Conservation (phyloP, 345 rosid species). For the Populus tremula region DNA sequence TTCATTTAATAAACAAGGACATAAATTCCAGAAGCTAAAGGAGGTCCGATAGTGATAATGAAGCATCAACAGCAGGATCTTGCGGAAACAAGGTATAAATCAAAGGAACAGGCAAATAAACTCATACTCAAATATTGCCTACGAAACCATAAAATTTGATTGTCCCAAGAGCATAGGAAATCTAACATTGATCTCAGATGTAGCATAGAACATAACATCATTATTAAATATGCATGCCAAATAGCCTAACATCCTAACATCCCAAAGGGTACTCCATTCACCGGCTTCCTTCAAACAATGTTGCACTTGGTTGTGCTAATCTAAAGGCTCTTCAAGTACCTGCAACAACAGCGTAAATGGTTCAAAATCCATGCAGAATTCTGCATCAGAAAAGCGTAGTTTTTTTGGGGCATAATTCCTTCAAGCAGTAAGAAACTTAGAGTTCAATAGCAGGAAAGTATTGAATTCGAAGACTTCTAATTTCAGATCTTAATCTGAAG, state of each 20-base stretch:
- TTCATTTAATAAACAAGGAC: not conserved
- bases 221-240: slow-evolving; percentile 21
- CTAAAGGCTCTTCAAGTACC: slow-evolving; percentile 60
- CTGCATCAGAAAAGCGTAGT: not conserved
- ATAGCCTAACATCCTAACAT: slow-evolving; percentile 3
- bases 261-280: slow-evolving; percentile 5
- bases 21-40: not conserved
- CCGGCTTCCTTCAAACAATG: slow-evolving; percentile 28
- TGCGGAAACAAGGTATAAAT: slow-evolving; percentile 7
- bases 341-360: slow-evolving; percentile 26
- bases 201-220: slow-evolving; percentile 3
- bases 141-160: slow-evolving; percentile 1
- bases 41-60: not conserved
- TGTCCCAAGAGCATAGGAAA: slow-evolving; percentile 1
- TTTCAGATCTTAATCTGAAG: not conserved
- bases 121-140: not conserved
- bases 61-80: slow-evolving; percentile 6
- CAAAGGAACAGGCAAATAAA: not conserved
- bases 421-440: not conserved
- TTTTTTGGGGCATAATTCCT: not conserved
- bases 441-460: not conserved
- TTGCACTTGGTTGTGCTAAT: slow-evolving; percentile 38
- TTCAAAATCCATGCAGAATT: slow-evolving; percentile 1
- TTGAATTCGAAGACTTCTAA: not conserved
- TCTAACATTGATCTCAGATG: slow-evolving; percentile 5